Evolutionary conservation across 2,329 filamentous ascomycete species (phyloP), one percentile per base, ranked within the genome.

Genomic region (Aspergillus calidoustus): DNA sequence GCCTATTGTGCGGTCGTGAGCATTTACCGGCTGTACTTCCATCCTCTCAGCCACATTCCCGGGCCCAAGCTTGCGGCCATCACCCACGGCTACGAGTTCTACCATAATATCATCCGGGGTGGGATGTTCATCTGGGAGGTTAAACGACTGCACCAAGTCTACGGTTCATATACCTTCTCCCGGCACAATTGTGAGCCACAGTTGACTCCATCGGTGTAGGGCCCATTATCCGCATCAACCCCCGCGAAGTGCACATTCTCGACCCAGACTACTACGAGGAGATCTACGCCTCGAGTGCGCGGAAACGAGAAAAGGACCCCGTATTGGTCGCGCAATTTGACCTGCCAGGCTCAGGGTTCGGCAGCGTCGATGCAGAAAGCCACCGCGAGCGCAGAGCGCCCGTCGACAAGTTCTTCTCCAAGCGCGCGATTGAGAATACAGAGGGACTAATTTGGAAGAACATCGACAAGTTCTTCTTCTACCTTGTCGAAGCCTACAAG

Each of bases 341-440:
- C 7, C 25, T 68, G 3, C 47, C 59, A 1, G 62, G 51, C 2
- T 64, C 69, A 0, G 44, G n/a, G 7, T 68, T 69, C 23, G 43
- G 66, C 4, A 71, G 60, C 15, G 47, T 71, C 44, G 56, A 52
- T 1, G 57, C 58, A 6, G 68, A 72, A 13, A 25, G 30, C 4
- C 71, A 72, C 51, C 66, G 68, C 19, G 52, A 62, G 46, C 66
- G 69, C 0, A 68, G 70, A n/a, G 54, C 56, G 3, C 59, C 61
- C 3, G 22, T 71, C 3, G 62, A 64, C 8, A 68, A 66, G n/a
- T 65, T 68, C 53, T 72, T 72, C 49, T 72, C 69, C 1, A 69
- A 66, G 19, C 64, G 63, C 4, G 55, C 69, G 0, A 63, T 71
- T 25, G 28, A 38, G 8, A 61, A 65, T 7, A 60, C 67, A 2